These are phyloP conservation scores for Penicillium argentinense DNA, from an alignment of 495 filamentous ascomycete species.

Conservation along the genomic window DNA sequence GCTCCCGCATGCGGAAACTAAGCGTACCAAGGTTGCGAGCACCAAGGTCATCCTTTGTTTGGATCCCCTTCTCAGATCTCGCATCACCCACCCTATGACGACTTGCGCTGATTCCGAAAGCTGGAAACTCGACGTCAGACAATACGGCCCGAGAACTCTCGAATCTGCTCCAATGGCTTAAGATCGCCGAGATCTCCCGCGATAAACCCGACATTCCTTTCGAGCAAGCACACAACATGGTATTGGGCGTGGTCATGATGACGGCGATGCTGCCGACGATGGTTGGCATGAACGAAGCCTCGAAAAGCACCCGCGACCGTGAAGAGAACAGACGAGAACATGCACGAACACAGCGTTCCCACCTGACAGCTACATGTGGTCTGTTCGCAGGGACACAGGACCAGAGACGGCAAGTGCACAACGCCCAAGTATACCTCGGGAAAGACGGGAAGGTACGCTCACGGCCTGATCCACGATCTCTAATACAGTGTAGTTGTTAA, in stretches of 20 bases:
- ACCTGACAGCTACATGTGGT: neutral
- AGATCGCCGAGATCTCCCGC: no score
- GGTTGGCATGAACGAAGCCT: slow-evolving; percentile 7
- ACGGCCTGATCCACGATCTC: neutral
- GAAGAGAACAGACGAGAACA: slow-evolving; percentile 2
- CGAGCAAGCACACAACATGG: neutral
- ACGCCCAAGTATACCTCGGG: slow-evolving; percentile 4
- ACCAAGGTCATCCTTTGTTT: no score
- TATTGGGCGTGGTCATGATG: slow-evolving; percentile 6
- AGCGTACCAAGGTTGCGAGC: no score
- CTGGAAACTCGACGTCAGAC: no score
- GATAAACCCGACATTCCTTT: neutral
- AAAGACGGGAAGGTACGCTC: slow-evolving; percentile 2
- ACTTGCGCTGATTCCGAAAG: no score
- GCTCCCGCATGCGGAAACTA: no score
- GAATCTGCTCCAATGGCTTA: no score
- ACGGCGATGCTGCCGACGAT: slow-evolving; percentile 9
- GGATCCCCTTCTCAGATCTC: no score
- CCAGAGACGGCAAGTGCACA: slow-evolving; percentile 3
- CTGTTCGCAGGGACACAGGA: neutral
- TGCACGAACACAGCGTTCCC: slow-evolving; percentile 6
- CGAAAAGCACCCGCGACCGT: slow-evolving; percentile 5
- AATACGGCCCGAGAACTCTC: no score
- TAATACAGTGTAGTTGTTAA: neutral
- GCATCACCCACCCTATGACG: no score